Conservation (phyloP, 345 rosid species). For the Gossypium rotundifolium region DNA sequence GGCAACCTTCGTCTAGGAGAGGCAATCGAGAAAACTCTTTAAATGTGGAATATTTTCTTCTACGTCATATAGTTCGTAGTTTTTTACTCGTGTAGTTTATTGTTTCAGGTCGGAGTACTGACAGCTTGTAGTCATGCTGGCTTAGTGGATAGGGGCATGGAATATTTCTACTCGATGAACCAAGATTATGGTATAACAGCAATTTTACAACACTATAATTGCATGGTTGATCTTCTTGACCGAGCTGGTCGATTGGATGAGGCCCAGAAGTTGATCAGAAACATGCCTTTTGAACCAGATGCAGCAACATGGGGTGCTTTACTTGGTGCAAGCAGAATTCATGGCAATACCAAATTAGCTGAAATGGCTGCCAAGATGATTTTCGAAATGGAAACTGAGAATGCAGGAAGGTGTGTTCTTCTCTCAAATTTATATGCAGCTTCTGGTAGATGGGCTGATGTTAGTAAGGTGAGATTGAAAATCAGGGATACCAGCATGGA, state of each 20-base stretch:
- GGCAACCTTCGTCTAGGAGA: not conserved
- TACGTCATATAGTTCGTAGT: not conserved
- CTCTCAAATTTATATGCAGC: constrained; percentile 66
- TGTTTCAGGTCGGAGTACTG: constrained; percentile 48
- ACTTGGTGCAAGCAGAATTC: constrained; percentile 70
- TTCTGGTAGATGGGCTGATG: constrained; percentile 61
- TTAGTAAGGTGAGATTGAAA: not conserved
- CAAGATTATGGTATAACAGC: constrained; percentile 45
- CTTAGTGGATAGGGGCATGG: constrained; percentile 46
- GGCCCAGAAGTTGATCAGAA: constrained; percentile 45
- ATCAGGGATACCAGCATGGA: too few relatives aligned
- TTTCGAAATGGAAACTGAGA: constrained; percentile 61
- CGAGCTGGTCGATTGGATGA: constrained; percentile 63
- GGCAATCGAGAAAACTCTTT: not conserved
- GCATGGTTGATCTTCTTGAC: constrained; percentile 74
- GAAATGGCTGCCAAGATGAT: constrained; percentile 57
- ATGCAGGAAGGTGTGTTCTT: constrained; percentile 65
- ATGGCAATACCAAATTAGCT: constrained; percentile 53
- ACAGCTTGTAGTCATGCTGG: constrained; percentile 74
- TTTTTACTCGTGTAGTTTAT: constrained; percentile 4
- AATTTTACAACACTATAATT: constrained; percentile 56
- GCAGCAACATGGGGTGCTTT: constrained; percentile 77
- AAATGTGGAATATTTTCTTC: not conserved
- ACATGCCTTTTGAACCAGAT: constrained; percentile 64
- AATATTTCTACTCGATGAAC: constrained; percentile 47